phyloP scores from a whole-genome alignment of 1,284 basidiomycete species.

The Pyrrhoderma lamaoense region DNA sequence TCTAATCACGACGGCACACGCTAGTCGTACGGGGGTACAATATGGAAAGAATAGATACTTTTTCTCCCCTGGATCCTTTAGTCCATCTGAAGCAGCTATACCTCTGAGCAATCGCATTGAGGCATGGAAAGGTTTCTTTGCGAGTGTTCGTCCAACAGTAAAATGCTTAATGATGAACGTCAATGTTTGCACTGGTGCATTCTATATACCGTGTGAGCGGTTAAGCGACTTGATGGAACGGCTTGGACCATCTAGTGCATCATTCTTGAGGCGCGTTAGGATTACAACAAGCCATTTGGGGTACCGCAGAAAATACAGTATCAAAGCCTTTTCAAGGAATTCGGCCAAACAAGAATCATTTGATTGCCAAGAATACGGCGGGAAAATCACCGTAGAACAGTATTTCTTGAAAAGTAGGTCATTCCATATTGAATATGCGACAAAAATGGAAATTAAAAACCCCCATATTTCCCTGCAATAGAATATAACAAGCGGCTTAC shows the following conservation, averaged over 20 bases:
- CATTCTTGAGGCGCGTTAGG: conserved; percentile 43
- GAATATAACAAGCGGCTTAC: conserved; percentile 49
- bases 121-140: conserved; percentile 60
- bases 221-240: conserved; percentile 47
- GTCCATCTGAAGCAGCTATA: conserved; percentile 19
- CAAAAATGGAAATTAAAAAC: too few species aligned
- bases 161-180: conserved; percentile 27
- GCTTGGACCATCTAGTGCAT: conserved; percentile 31
- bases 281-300: conserved; percentile 52
- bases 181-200: conserved; percentile 68
- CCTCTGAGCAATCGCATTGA: conserved; percentile 42
- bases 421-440: too few species aligned
- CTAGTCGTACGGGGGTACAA: conserved; percentile 45
- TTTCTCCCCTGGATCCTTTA: conserved; percentile 29
- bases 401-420: conserved; percentile 56
- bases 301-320: conserved; percentile 41
- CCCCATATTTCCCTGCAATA: conserved; percentile 26
- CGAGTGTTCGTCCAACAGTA: conserved; percentile 55
- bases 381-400: conserved; percentile 47
- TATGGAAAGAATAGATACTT: conserved; percentile 60
- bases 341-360: conserved; percentile 45
- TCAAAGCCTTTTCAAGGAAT: conserved; percentile 38
- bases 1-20: conserved; percentile 53
- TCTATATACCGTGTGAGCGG: conserved; percentile 52
- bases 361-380: conserved; percentile 43